Percentiles rank a stretch among this genome's conserved stretches.
These are phyloP conservation scores for Multifurca ochricompacta DNA, from an alignment of 768 basidiomycete species.

Conservation along the genomic window DNA sequence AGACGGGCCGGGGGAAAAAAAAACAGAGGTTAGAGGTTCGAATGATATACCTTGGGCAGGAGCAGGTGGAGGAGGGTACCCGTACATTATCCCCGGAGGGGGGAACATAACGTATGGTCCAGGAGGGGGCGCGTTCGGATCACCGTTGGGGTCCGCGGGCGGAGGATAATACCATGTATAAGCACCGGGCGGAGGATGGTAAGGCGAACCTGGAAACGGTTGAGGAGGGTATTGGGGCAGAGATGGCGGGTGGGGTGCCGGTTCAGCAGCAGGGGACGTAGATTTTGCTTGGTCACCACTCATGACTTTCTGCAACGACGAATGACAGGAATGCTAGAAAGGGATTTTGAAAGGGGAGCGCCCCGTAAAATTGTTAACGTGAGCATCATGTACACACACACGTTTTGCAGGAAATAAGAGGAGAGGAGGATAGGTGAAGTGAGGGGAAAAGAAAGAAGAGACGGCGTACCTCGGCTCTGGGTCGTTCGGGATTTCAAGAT, in stretches of 20 bases:
- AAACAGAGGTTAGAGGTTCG: neutral
- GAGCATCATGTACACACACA: neutral
- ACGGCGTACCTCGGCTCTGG: slow-evolving; percentile 17
- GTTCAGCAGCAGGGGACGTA: slow-evolving; percentile 7
- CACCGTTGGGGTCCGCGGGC: slow-evolving; percentile 17
- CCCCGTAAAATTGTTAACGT: neutral
- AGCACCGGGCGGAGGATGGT: slow-evolving; percentile 16
- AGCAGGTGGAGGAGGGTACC: slow-evolving; percentile 22
- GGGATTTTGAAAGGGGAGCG: neutral
- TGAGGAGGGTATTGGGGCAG: slow-evolving; percentile 19
- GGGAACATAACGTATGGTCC: slow-evolving; percentile 18
- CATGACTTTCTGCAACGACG: slow-evolving; percentile 9
- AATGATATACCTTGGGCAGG: slow-evolving; percentile 15
- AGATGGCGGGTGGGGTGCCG: slow-evolving; percentile 5
- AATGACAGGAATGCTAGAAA: neutral
- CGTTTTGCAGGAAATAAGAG: neutral
- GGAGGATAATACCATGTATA: slow-evolving; percentile 22
- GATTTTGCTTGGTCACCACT: slow-evolving; percentile 20
- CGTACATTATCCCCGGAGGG: slow-evolving; percentile 22
- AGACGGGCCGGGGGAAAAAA: neutral
- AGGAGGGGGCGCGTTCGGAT: slow-evolving; percentile 14
- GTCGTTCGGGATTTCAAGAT: slow-evolving; percentile 23
- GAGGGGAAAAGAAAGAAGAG: neutral
- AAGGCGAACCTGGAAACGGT: slow-evolving; percentile 11
- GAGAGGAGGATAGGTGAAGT: neutral